phyloP scores from a whole-genome alignment of 257 asterid genomes.

The Petunia secreta region DNA sequence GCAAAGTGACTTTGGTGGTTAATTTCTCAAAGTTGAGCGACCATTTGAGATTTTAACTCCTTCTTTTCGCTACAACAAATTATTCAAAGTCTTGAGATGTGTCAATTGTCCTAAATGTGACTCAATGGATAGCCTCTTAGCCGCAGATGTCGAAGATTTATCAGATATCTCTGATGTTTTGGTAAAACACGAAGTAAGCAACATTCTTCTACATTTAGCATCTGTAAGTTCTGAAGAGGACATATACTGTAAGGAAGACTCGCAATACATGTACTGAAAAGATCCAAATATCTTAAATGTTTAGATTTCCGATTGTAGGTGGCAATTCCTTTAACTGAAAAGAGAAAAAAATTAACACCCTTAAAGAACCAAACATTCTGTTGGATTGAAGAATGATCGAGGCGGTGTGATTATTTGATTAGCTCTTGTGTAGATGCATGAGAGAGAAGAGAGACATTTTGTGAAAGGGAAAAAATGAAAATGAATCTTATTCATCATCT shows the following conservation, averaged over 20 bases:
- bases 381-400: too few species aligned
- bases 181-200: slow-evolving; percentile 29
- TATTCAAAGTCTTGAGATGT: slow-evolving; percentile 34
- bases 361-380: slow-evolving; percentile 25
- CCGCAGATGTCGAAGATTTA: slow-evolving; percentile 25
- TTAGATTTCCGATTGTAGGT: slow-evolving; percentile 27
- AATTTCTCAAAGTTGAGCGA: too few species aligned
- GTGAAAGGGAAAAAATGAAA: too few species aligned
- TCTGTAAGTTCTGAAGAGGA: slow-evolving; percentile 41
- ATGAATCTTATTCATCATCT: too few species aligned
- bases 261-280: slow-evolving; percentile 22
- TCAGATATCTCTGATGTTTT: slow-evolving; percentile 18
- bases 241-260: slow-evolving; percentile 35
- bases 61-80: slow-evolving; percentile 29
- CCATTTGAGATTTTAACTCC: too few species aligned
- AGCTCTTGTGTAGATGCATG: too few species aligned
- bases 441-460: too few species aligned
- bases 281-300: slow-evolving; percentile 37
- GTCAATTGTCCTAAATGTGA: slow-evolving; percentile 36
- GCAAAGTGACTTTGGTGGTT: too few species aligned
- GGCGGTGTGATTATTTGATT: too few species aligned
- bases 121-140: slow-evolving; percentile 23
- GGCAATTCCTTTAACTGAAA: slow-evolving; percentile 19
- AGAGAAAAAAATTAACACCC: background rate
- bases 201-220: slow-evolving; percentile 33